phyloP scores from a whole-genome alignment of 1,139 yeast genomes.

The Kurtzmaniella quercitrusa region DNA sequence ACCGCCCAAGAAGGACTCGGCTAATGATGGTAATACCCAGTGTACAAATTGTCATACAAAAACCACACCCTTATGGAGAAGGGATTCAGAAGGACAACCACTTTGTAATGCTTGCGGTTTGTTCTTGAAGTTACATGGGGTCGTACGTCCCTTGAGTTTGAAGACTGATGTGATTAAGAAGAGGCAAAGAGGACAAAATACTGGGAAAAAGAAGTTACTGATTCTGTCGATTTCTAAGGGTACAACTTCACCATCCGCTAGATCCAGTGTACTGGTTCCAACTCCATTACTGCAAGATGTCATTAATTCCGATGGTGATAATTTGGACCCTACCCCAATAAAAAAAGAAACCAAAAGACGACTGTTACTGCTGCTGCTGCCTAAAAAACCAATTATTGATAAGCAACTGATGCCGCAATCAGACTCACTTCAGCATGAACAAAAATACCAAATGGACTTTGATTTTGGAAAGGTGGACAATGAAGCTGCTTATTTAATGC shows the following conservation, averaged over 20 bases:
- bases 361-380: background rate
- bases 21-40: constrained; percentile 10
- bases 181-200: constrained; percentile 27
- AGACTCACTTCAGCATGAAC: background rate
- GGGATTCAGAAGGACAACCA: constrained; percentile 51
- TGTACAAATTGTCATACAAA: constrained; percentile 55
- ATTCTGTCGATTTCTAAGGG: constrained; percentile 2
- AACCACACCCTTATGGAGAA: constrained; percentile 59
- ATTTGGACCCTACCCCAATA: constrained; percentile 31
- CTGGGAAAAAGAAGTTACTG: constrained; percentile 5
- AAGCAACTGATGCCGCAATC: background rate
- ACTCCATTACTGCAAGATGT: background rate
- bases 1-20: constrained; percentile 1
- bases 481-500: background rate
- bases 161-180: constrained; percentile 91
- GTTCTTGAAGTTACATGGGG: constrained; percentile 55
- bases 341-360: constrained; percentile 5
- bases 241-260: constrained; percentile 8
- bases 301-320: constrained; percentile 29
- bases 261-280: constrained; percentile 1
- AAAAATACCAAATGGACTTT: background rate
- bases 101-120: constrained; percentile 61
- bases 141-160: constrained; percentile 56
- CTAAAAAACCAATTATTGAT: background rate
- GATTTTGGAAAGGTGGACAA: background rate